Evolutionary conservation across 257 asterid species (phyloP).

Genomic region (Petrea volubilis): DNA sequence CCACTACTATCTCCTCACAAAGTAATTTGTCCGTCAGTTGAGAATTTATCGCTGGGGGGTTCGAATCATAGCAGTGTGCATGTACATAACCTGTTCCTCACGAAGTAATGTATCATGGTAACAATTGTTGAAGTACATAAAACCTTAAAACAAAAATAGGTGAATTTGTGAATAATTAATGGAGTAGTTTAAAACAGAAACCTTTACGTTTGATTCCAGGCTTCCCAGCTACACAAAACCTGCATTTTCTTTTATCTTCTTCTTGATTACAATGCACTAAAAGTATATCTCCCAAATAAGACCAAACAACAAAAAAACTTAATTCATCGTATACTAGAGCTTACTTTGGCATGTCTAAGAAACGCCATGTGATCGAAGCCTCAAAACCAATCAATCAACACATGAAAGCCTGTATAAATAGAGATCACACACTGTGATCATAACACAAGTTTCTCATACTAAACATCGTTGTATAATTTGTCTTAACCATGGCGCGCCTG

Average conservation of each 20-base stretch:
- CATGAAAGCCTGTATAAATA: slow-evolving; percentile 28
- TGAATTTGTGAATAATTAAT: no score
- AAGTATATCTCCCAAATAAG: background rate
- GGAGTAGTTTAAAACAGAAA: no score
- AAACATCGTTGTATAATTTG: background rate
- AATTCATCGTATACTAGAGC: background rate
- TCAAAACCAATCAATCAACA: background rate
- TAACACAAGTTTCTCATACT: background rate
- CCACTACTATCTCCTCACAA: no score
- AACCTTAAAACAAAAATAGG: no score
- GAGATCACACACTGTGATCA: background rate
- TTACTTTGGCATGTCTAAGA: background rate
- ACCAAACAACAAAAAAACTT: no score
- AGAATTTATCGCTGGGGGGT: no score
- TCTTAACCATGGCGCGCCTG: slow-evolving; percentile 31
- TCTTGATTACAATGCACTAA: slow-evolving; percentile 19
- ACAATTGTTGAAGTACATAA: no score
- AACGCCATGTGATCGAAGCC: background rate
- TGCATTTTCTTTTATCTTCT: background rate
- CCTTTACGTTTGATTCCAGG: background rate
- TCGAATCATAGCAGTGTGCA: no score
- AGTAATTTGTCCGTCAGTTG: no score
- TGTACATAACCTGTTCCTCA: no score
- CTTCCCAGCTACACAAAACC: background rate
- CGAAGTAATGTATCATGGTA: no score